Evolutionary conservation across 805 yeast genomes (phyloP), one percentile per base, ranked within the genome.

Genomic region (Yarrowia hollandica): DNA sequence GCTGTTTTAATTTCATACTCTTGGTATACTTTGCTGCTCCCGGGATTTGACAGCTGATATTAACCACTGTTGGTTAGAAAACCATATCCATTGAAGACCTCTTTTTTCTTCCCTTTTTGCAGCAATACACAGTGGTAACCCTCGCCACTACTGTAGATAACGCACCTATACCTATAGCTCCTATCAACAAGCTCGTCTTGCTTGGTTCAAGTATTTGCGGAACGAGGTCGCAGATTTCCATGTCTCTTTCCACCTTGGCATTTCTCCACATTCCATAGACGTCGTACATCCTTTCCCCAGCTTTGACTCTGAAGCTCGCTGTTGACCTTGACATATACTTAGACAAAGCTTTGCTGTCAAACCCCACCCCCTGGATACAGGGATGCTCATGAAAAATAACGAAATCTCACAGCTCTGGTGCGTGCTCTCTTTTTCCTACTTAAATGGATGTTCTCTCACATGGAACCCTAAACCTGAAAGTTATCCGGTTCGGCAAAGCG

Each of bases 401-500:
- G 23, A 12, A 12, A 41, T 12, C 22, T 33, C 33, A 41, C 33
- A 25, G 48, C 33, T 41, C 22, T 18, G 33, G 48, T 41, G 46
- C 46, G 46, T 23, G 33, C 48, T 41, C 33, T 41, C 48, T 41
- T 26, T 41, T 25, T 22, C 12, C 18, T n/a, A n/a, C n/a, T n/a
- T n/a, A 15, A 22, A 38, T 38, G 28, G 23, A 26, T 6, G 12
- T 16, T 26, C 33, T 41, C 22, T 41, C 33, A 41, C 26, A 28
- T 19, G 22, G 15, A 42, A 35, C 52, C 52, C 52, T 44, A 44
- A 30, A 28, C 52, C 52, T 44, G 35, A 15, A 44, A 35, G 52
- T 44, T 44, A 44, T 44, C 35, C 52, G 52, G 52, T 28, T 44
- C 52, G 52, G 52, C 35, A 44, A 26, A 42, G 50, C 23, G 34